These are phyloP conservation scores for Otatea glauca DNA, from an alignment of 176 grass and related monocot genomes.

Conservation along the genomic window DNA sequence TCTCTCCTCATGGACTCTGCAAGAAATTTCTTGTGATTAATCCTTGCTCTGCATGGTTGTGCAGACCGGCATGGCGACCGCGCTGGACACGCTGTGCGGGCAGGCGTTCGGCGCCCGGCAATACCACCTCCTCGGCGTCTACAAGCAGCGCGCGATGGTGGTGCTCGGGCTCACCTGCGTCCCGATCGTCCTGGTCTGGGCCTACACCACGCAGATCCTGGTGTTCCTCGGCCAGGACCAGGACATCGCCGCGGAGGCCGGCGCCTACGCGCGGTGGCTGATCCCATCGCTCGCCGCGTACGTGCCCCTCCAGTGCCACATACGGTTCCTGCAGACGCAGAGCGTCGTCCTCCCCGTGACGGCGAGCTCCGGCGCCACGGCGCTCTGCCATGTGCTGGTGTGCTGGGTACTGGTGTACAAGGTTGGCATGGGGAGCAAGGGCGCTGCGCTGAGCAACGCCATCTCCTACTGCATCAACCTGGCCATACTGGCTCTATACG, in stretches of 20 bases:
- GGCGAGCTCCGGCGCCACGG: conserved; percentile 30
- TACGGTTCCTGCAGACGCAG: conserved; percentile 53
- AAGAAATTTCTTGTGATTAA: background rate
- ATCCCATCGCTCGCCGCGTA: conserved; percentile 64
- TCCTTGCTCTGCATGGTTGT: background rate
- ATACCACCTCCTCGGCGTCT: conserved; percentile 43
- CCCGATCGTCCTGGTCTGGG: conserved; percentile 51
- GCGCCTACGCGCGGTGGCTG: conserved; percentile 64
- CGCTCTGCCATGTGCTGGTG: conserved; percentile 6
- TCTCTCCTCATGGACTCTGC: background rate
- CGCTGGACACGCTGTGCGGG: conserved; percentile 62
- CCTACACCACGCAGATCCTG: conserved; percentile 49
- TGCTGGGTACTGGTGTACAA: conserved; percentile 47
- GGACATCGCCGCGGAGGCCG: conserved; percentile 65
- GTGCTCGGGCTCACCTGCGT: conserved; percentile 45
- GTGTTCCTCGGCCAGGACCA: conserved; percentile 55
- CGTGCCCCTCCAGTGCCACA: conserved; percentile 68
- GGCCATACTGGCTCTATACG: conserved; percentile 3
- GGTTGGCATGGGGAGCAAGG: conserved; percentile 43
- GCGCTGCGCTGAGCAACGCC: conserved; percentile 46
- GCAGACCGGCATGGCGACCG: conserved; percentile 40
- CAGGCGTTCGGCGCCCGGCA: conserved; percentile 65
- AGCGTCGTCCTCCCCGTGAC: conserved; percentile 47
- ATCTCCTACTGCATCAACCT: conserved; percentile 42
- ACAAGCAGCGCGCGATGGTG: conserved; percentile 44